Evolutionary conservation across 352 stramenopile species (phyloP).

Genomic region (Hyaloperonospora brassicae): DNA sequence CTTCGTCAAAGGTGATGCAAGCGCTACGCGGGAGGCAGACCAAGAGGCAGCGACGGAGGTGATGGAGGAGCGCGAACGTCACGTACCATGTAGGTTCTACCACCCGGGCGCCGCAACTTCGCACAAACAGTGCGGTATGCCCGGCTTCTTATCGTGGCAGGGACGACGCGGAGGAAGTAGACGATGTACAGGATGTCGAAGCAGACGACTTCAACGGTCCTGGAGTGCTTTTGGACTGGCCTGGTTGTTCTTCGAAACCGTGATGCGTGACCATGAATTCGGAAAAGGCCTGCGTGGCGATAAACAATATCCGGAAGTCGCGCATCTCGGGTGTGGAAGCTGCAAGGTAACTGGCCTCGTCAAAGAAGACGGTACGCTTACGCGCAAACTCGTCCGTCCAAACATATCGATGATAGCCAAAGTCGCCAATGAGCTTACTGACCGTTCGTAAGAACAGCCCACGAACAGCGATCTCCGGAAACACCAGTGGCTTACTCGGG

Average conservation of each 20-base stretch:
- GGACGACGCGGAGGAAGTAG: conserved; percentile 12
- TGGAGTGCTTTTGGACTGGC: conserved; percentile 12
- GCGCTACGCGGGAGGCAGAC: background rate
- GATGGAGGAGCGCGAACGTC: conserved; percentile 17
- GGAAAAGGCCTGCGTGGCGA: conserved; percentile 77
- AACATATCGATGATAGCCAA: conserved; percentile 77
- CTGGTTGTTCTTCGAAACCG: conserved; percentile 63
- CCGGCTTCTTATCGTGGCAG: conserved; percentile 14
- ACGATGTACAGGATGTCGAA: conserved; percentile 15
- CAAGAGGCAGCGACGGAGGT: conserved; percentile 8
- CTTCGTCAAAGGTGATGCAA: conserved; percentile 14
- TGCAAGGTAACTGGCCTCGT: conserved; percentile 80
- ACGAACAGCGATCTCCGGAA: conserved; percentile 67
- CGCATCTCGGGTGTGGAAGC: conserved; percentile 63
- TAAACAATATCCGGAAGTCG: conserved; percentile 80
- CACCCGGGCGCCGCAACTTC: conserved; percentile 13
- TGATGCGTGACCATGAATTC: conserved; percentile 80
- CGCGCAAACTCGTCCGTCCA: conserved; percentile 81
- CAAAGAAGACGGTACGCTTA: conserved; percentile 75
- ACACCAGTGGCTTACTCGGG: conserved; percentile 52
- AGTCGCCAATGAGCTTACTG: conserved; percentile 67
- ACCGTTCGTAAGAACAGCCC: conserved; percentile 58
- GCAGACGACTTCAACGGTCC: conserved; percentile 12
- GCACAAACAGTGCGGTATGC: conserved; percentile 11
- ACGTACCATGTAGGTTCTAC: conserved; percentile 21